Percentiles rank a stretch among this genome's conserved stretches.
These are phyloP conservation scores for Mycena vulgaris DNA, from an alignment of 768 basidiomycete genomes.

Conservation along the genomic window DNA sequence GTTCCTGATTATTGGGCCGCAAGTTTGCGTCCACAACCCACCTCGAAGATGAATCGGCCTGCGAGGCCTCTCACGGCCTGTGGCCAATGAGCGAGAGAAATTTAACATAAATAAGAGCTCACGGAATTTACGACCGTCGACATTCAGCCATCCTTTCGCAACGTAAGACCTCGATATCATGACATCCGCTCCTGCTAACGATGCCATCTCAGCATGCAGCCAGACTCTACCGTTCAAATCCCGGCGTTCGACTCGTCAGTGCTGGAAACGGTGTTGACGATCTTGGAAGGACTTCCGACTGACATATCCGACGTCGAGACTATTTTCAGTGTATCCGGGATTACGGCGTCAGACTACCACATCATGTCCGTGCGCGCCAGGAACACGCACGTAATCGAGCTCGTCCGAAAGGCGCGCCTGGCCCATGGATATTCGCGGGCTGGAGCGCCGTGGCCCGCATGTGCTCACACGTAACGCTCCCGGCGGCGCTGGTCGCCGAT, in stretches of 20 bases:
- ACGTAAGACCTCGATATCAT: too few species aligned
- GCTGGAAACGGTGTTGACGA: not conserved
- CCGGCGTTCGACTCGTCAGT: not conserved
- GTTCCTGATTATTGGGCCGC: too few species aligned
- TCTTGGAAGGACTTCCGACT: not conserved
- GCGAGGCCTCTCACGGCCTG: too few species aligned
- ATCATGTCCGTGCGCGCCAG: not conserved
- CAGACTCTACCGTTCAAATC: too few species aligned
- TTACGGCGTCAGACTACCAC: not conserved
- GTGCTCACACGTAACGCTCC: not conserved
- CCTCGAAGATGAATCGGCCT: too few species aligned
- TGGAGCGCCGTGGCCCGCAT: slow-evolving; percentile 1
- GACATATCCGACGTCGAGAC: not conserved
- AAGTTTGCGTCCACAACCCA: too few species aligned
- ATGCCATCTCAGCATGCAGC: too few species aligned
- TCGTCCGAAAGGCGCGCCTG: not conserved
- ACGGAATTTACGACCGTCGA: too few species aligned
- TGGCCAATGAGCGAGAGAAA: too few species aligned
- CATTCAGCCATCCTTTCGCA: too few species aligned
- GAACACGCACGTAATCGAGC: not conserved
- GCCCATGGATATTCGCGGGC: slow-evolving; percentile 14
- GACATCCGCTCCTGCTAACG: too few species aligned
- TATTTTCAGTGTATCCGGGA: not conserved
- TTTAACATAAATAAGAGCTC: too few species aligned
- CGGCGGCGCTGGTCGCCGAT: not conserved